These are phyloP conservation scores for Rosa lucieae DNA, from an alignment of 306 rosid species.

Conservation along the genomic window DNA sequence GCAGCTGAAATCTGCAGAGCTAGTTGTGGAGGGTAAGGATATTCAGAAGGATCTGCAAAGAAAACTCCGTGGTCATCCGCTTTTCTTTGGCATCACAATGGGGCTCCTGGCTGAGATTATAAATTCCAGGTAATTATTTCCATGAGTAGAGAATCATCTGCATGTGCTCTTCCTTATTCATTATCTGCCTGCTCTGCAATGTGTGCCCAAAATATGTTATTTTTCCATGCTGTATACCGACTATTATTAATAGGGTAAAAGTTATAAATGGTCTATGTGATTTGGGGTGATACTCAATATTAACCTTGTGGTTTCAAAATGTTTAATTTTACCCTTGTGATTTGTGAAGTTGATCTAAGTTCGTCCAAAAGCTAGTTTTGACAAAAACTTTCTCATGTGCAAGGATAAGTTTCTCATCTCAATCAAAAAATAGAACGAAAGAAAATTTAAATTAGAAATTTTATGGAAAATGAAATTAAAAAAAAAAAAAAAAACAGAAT, in stretches of 20 bases:
- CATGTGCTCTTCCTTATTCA: not conserved
- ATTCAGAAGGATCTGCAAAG: constrained; percentile 40
- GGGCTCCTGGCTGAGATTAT: constrained; percentile 93
- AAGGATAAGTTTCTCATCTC: too few species aligned
- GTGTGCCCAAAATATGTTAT: not conserved
- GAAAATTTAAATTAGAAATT: too few species aligned
- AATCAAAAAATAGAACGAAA: too few species aligned
- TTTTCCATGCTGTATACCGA: not conserved
- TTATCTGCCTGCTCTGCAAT: not conserved
- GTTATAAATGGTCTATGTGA: too few species aligned
- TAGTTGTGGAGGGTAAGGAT: constrained; percentile 32
- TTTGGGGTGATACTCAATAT: too few species aligned
- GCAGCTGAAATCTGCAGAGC: constrained; percentile 35
- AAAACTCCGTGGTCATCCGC: constrained; percentile 72
- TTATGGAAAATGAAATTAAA: too few species aligned
- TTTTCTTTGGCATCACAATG: constrained; percentile 95
- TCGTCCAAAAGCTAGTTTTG: too few species aligned
- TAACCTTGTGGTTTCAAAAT: too few species aligned
- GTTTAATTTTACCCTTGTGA: too few species aligned
- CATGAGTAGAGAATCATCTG: not conserved
- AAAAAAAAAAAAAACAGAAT: too few species aligned
- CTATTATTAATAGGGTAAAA: not conserved
- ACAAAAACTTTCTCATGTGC: too few species aligned
- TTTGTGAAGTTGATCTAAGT: too few species aligned
- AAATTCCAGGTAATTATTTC: constrained; percentile 78